phyloP scores from a whole-genome alignment of 2,329 filamentous ascomycete genomes.

The Diaporthe australafricana region DNA sequence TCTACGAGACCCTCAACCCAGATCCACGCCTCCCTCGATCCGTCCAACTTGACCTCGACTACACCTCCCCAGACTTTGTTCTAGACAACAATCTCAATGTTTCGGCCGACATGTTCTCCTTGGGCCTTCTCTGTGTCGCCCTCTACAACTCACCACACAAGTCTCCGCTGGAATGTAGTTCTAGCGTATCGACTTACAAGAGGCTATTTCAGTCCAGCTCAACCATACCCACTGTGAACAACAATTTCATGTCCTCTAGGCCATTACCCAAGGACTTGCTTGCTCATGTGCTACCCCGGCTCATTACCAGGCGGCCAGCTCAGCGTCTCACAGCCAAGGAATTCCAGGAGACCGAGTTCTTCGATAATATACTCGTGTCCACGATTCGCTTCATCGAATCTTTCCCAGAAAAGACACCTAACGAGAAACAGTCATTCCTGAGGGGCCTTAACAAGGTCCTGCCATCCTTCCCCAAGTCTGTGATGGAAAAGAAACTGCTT shows the following conservation, averaged over 20 bases:
- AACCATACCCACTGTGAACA: conserved; percentile 80
- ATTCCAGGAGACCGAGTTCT: conserved; percentile 95
- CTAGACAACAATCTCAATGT: conserved; percentile 88
- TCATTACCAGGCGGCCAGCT: conserved; percentile 89
- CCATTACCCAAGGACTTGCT: conserved; percentile 84
- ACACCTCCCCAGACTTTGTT: conserved; percentile 93
- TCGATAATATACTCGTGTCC: conserved; percentile 95
- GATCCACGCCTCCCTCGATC: conserved; percentile 84
- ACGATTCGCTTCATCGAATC: conserved; percentile 95
- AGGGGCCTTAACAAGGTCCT: conserved; percentile 88
- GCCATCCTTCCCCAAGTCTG: conserved; percentile 90
- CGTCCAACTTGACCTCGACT: conserved; percentile 93
- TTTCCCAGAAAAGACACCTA: conserved; percentile 89
- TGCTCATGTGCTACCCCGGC: conserved; percentile 80
- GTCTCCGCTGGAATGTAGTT: conserved; percentile 86
- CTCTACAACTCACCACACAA: conserved; percentile 94
- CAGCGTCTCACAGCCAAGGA: conserved; percentile 89
- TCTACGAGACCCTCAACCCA: conserved; percentile 86
- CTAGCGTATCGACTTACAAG: conserved; percentile 86
- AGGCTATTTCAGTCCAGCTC: conserved; percentile 83
- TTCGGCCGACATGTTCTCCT: conserved; percentile 91
- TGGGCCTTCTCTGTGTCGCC: conserved; percentile 88
- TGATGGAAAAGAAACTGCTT: conserved; percentile 94
- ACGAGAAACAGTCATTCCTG: conserved; percentile 92
- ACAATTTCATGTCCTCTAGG: conserved; percentile 86